These are phyloP conservation scores for Condylostoma magnum DNA, from an alignment of 169 alveolate species.

Conservation along the genomic window DNA sequence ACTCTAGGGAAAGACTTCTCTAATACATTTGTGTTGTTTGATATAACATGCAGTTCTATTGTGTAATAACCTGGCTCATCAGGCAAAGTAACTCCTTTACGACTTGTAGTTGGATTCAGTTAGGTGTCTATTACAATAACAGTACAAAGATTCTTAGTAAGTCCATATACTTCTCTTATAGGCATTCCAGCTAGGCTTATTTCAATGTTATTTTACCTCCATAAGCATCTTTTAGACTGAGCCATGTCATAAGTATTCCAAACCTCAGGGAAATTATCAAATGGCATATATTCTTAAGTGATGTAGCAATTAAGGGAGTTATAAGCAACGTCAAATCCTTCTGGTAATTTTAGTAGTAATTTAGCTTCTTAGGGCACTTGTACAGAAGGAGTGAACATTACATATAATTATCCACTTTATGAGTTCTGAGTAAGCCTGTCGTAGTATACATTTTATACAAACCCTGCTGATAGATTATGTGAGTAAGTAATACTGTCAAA, in stretches of 20 bases:
- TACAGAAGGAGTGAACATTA: no score
- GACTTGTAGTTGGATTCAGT: not conserved
- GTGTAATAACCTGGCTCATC: conserved; percentile 4
- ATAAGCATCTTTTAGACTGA: not conserved
- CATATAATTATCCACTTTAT: no score
- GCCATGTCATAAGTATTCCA: not conserved
- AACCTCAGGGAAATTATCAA: conserved; percentile 12
- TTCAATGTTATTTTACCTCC: not conserved
- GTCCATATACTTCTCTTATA: conserved; percentile 11
- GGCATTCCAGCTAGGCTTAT: conserved; percentile 6
- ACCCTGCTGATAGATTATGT: conserved; percentile 24
- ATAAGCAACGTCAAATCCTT: conserved; percentile 16
- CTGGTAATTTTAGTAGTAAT: conserved; percentile 13
- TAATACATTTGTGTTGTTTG: conserved; percentile 5
- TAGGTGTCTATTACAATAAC: conserved; percentile 9
- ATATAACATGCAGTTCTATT: conserved; percentile 1
- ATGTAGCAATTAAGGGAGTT: conserved; percentile 15
- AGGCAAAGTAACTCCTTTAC: conserved; percentile 3
- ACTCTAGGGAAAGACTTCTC: conserved; percentile 15
- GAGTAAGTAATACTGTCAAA: conserved; percentile 16
- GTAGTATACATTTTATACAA: no score
- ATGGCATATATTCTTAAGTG: conserved; percentile 5
- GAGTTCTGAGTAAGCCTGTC: no score
- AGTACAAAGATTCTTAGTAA: not conserved
- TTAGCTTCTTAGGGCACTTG: no score